Conservation (phyloP, 1,139 yeast species). For the Lodderomyces oxycetoniae region DNA sequence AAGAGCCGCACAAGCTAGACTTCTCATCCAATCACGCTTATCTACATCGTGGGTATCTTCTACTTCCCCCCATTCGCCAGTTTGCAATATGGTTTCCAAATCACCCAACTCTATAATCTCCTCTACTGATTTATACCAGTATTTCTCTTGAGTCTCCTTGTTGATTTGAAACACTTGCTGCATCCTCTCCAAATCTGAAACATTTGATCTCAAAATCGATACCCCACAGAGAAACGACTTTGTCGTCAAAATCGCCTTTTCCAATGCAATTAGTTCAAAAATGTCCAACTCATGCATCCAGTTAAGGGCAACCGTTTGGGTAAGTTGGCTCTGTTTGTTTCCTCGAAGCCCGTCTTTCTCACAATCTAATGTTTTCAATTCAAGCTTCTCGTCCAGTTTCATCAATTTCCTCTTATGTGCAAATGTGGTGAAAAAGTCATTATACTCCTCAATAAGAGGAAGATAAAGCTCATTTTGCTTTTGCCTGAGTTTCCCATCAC, state of each 20-base stretch:
- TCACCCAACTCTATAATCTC: slow-evolving; percentile 76
- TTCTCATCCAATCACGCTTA: slow-evolving; percentile 80
- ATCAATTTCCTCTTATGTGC: slow-evolving; percentile 26
- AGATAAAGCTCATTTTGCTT: slow-evolving; percentile 73
- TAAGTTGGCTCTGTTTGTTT: slow-evolving; percentile 59
- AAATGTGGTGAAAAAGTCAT: slow-evolving; percentile 51
- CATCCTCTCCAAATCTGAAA: slow-evolving; percentile 21
- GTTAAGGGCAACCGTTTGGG: slow-evolving; percentile 56
- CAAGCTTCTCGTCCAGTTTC: slow-evolving; percentile 20
- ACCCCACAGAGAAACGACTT: slow-evolving; percentile 84
- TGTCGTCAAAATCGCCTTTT: slow-evolving; percentile 77
- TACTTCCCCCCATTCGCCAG: slow-evolving; percentile 94
- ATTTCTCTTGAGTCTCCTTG: slow-evolving; percentile 22
- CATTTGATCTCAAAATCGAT: slow-evolving; percentile 37
- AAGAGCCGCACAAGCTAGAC: slow-evolving; percentile 76
- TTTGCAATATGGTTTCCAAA: slow-evolving; percentile 79
- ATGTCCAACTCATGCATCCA: slow-evolving; percentile 63
- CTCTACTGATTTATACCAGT: slow-evolving; percentile 47
- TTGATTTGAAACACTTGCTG: slow-evolving; percentile 33
- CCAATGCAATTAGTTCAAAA: slow-evolving; percentile 84
- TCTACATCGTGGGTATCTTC: slow-evolving; percentile 98
- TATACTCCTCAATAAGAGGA: slow-evolving; percentile 69
- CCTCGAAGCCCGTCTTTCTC: slow-evolving; percentile 80
- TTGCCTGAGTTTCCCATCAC: slow-evolving; percentile 72
- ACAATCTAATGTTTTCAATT: slow-evolving; percentile 64